Conservation (phyloP, 2,329 filamentous ascomycete species). For the Verticillium albo-atrum region DNA sequence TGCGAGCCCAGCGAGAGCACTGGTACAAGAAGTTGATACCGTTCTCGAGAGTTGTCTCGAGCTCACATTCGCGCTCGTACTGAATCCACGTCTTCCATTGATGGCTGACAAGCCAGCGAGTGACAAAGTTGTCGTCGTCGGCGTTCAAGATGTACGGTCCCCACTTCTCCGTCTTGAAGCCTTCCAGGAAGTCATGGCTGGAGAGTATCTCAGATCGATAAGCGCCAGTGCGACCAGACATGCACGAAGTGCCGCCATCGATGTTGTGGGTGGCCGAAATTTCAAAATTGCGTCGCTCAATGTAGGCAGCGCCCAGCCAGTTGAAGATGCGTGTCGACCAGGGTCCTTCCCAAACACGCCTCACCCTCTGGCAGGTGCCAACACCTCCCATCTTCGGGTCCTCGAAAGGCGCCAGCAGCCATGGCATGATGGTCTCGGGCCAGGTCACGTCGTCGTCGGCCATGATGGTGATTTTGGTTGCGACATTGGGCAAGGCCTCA, state of each 20-base stretch:
- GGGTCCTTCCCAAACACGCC: conserved; percentile 59
- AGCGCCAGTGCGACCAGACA: conserved; percentile 89
- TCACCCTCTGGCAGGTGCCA: conserved; percentile 84
- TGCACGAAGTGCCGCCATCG: conserved; percentile 92
- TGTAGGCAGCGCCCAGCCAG: conserved; percentile 87
- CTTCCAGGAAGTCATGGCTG: conserved; percentile 78
- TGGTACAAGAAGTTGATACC: conserved; percentile 87
- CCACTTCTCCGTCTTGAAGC: conserved; percentile 91
- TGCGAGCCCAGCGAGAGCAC: conserved; percentile 90
- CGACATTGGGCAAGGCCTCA: conserved; percentile 80
- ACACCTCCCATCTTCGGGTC: conserved; percentile 80
- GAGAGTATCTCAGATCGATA: conserved; percentile 87
- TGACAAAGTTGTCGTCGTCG: conserved; percentile 98
- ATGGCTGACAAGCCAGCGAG: conserved; percentile 89
- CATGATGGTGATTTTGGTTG: conserved; percentile 82
- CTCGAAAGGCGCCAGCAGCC: conserved; percentile 92
- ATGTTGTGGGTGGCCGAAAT: conserved; percentile 94
- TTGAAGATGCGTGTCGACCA: conserved; percentile 68
- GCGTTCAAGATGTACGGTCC: conserved; percentile 85
- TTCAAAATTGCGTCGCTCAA: conserved; percentile 93
- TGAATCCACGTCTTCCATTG: conserved; percentile 94
- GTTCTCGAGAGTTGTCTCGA: conserved; percentile 89
- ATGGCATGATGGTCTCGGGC: conserved; percentile 79
- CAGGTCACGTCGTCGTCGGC: conserved; percentile 95
- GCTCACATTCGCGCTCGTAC: conserved; percentile 85